A percentile compares a stretch with the other conserved stretches of the same genome.
These are phyloP conservation scores for Tylopilus intermedius DNA, from an alignment of 768 basidiomycete species.

Conservation along the genomic window DNA sequence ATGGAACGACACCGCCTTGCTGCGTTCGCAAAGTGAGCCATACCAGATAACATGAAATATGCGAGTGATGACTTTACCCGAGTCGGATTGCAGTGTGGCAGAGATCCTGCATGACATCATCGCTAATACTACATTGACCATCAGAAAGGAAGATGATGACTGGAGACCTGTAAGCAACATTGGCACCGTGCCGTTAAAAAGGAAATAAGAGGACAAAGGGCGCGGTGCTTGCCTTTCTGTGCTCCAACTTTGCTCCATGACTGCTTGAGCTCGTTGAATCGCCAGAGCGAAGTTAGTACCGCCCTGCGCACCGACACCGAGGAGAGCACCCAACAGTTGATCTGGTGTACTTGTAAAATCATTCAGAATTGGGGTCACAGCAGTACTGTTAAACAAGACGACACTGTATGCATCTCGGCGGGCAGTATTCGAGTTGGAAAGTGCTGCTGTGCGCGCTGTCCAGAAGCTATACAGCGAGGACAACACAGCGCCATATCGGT, in stretches of 20 bases:
- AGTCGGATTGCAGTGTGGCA: slow-evolving; percentile 40
- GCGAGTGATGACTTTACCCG: slow-evolving; percentile 32
- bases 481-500: slow-evolving; percentile 56
- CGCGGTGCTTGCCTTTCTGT: slow-evolving; percentile 19
- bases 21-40: slow-evolving; percentile 15
- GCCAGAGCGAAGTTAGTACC: slow-evolving; percentile 46
- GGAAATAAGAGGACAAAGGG: not conserved
- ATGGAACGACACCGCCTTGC: slow-evolving; percentile 55
- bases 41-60: too few species aligned
- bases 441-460: slow-evolving; percentile 43
- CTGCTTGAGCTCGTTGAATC: slow-evolving; percentile 28
- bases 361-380: slow-evolving; percentile 32
- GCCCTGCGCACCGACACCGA: slow-evolving; percentile 27
- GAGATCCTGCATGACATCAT: slow-evolving; percentile 33
- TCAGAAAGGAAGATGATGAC: too few species aligned
- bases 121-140: too few species aligned
- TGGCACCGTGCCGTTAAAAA: not conserved
- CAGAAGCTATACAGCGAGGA: slow-evolving; percentile 55
- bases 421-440: slow-evolving; percentile 22
- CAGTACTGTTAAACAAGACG: slow-evolving; percentile 37
- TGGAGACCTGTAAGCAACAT: not conserved
- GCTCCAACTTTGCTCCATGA: slow-evolving; percentile 48
- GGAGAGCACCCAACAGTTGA: slow-evolving; percentile 36
- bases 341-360: slow-evolving; percentile 45
- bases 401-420: slow-evolving; percentile 55